Evolutionary conservation across 2,329 filamentous ascomycete genomes (phyloP).

Genomic region (Paraconiothyrium sp.): DNA sequence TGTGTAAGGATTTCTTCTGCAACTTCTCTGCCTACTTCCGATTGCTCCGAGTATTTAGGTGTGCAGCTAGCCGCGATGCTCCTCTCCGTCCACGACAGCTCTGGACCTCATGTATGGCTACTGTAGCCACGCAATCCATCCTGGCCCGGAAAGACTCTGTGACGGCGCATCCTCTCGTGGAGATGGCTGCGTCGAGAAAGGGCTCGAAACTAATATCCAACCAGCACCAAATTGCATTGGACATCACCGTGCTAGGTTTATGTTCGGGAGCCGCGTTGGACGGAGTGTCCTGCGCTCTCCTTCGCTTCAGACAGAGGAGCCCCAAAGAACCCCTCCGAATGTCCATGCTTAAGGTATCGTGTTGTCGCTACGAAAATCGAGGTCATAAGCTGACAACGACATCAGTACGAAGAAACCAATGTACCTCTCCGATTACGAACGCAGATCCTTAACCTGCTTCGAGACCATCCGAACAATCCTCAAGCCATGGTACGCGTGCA

Average conservation of each 20-base stretch:
- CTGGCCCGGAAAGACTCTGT: slow-evolving; percentile 3
- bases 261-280: slow-evolving; percentile 8
- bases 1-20: slow-evolving; percentile 1
- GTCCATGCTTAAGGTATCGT: slow-evolving; percentile 6
- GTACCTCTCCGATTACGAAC: slow-evolving; percentile 64
- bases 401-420: not conserved
- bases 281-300: not conserved
- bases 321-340: slow-evolving; percentile 6
- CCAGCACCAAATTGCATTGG: not conserved
- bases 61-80: not conserved
- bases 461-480: slow-evolving; percentile 62
- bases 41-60: not conserved
- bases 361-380: not conserved
- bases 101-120: not conserved
- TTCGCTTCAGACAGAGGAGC: slow-evolving; percentile 7
- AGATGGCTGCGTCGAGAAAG: slow-evolving; percentile 1
- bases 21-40: not conserved
- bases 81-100: not conserved
- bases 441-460: slow-evolving; percentile 66
- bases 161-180: not conserved
- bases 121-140: not conserved
- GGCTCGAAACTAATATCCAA: not conserved
- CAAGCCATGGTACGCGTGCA: slow-evolving; percentile 67
- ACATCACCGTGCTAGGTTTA: slow-evolving; percentile 3
- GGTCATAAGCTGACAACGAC: not conserved